A percentile compares a stretch with the other conserved stretches of the same genome.
These are phyloP conservation scores for Arabidopsis arenosa DNA, from an alignment of 345 rosid species.

Conservation along the genomic window DNA sequence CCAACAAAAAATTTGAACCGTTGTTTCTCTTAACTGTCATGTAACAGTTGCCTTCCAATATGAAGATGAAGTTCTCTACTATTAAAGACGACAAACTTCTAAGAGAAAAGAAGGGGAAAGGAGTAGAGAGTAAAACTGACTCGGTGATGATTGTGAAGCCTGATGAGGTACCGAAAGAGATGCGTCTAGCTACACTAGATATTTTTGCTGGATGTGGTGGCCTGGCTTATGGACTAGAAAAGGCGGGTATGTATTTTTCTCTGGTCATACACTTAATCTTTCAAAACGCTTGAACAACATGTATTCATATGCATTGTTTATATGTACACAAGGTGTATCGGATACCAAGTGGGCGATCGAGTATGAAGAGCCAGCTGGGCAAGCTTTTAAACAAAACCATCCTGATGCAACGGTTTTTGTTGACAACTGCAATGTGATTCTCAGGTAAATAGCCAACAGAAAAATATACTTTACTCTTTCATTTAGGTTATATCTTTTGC, in stretches of 20 bases:
- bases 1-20: neutral
- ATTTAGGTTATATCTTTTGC: neutral
- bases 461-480: neutral
- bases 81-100: conserved; percentile 50
- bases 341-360: conserved; percentile 89
- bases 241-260: conserved; percentile 53
- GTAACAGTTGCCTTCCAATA: conserved; percentile 60
- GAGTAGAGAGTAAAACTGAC: conserved; percentile 57
- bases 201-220: conserved; percentile 93
- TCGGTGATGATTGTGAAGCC: conserved; percentile 28
- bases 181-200: conserved; percentile 63
- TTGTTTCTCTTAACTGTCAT: conserved; percentile 5
- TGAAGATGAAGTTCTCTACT: conserved; percentile 57
- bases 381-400: conserved; percentile 73
- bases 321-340: conserved; percentile 60
- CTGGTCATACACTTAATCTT: neutral
- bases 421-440: conserved; percentile 85
- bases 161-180: conserved; percentile 35
- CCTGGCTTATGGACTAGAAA: conserved; percentile 64
- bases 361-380: conserved; percentile 88
- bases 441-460: conserved; percentile 48
- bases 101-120: conserved; percentile 80
- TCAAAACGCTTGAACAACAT: neutral
- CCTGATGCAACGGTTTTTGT: conserved; percentile 67
- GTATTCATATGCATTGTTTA: conserved; percentile 25